Base-by-base conservation (phyloP, 768 basidiomycete genomes). In the Peribolospora baueri region DNA sequence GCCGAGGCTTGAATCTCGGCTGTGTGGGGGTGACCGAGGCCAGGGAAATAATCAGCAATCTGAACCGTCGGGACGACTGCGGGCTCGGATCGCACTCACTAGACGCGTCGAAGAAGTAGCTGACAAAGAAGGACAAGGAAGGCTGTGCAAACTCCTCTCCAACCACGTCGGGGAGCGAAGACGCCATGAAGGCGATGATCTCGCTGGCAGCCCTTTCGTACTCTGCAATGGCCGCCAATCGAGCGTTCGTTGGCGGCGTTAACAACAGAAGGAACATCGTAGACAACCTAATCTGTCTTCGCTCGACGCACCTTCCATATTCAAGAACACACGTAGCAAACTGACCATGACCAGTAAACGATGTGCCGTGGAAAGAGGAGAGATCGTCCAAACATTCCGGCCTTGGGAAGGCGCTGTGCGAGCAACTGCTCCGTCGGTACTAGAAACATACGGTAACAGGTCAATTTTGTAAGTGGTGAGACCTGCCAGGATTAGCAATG, bases 1-100 rank as follows among this genome's bases (percentile, higher is more conserved):
- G 84, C 79, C 0, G 87, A 79, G 51, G 79, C 76, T 48, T 84
- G 78, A 0, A 88, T 65, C 55, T 91, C 85, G 53, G 69, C 81
- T 82, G 62, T 8, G 48, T 36, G 0, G 4, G 5, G 9, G 10
- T 4, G 7, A 7, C 13, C 13, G 41, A 1, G 11, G n/a, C 48
- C 46, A 59, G 52, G 48, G 48, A 41, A 50, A 7, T 59, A 13
- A 39, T 9, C 46, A 43, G 5, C 25, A 4, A 52, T 8, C 47
- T 59, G 42, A 7, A 59, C 11, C 52, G n/a, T 50, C 5, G 4
- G 9, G 43, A 39, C 10, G 5, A 14, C 13, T 2, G 25, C 14
- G 25, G 11, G 13, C 47, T 46, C 6, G 42, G 14, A 11, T 52
- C 47, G 0, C 3, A 46, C 76, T 55, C 64, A 90, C 86, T 72